Conservation (phyloP, 495 filamentous ascomycete species). For the Daldinia childiae region DNA sequence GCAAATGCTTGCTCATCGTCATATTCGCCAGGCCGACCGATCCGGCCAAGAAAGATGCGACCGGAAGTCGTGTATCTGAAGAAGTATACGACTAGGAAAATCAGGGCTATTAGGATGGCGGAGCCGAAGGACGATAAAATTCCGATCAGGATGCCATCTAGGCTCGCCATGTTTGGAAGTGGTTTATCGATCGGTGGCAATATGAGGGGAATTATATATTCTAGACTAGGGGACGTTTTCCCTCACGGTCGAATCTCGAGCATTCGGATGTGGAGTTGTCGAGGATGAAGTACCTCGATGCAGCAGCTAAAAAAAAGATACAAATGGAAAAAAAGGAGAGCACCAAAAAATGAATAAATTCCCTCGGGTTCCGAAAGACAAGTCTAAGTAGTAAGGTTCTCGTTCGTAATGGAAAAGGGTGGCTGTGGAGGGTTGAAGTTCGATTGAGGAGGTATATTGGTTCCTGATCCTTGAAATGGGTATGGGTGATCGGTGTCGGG, state of each 20-base stretch:
- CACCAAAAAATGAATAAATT: constrained; percentile 5
- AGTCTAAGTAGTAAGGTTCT: constrained; percentile 17
- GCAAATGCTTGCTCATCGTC: constrained; percentile 95
- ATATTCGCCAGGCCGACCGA: constrained; percentile 93
- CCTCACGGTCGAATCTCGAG: constrained; percentile 44
- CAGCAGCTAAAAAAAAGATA: constrained; percentile 22
- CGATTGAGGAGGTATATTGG: constrained; percentile 39
- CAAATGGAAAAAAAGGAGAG: constrained; percentile 5
- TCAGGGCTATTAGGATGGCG: constrained; percentile 79
- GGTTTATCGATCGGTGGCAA: constrained; percentile 21
- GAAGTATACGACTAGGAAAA: constrained; percentile 90
- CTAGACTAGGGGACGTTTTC: constrained; percentile 41
- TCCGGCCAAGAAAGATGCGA: constrained; percentile 90
- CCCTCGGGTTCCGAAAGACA: constrained; percentile 11
- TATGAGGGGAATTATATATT: constrained; percentile 29
- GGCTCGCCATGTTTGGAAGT: constrained; percentile 42
- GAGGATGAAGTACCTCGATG: constrained; percentile 44
- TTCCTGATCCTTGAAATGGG: constrained; percentile 16
- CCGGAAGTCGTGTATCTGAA: constrained; percentile 90
- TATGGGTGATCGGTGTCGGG: constrained; percentile 12
- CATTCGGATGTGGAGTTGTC: constrained; percentile 45
- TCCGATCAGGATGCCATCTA: constrained; percentile 90
- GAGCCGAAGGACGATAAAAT: constrained; percentile 97
- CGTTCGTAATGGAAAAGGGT: constrained; percentile 23
- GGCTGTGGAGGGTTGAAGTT: constrained; percentile 15